phyloP scores from a whole-genome alignment of 2,329 filamentous ascomycete genomes.

The Tolypocladium tropicale region DNA sequence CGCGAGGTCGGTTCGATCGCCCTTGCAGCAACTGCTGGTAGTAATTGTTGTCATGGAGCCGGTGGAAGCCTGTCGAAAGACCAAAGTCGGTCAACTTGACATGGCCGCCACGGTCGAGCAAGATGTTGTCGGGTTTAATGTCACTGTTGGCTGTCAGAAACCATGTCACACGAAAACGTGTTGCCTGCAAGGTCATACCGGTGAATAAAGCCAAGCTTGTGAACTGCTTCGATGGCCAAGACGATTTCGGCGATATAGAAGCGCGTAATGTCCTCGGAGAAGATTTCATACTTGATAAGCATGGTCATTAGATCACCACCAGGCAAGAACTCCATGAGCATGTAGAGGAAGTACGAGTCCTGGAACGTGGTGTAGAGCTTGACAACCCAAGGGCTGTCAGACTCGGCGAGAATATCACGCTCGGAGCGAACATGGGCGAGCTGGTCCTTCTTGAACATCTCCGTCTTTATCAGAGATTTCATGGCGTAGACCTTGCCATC shows the following conservation, averaged over 20 bases:
- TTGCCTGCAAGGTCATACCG: slow-evolving; percentile 45
- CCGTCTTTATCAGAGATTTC: slow-evolving; percentile 96
- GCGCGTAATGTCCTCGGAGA: slow-evolving; percentile 94
- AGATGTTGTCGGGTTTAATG: slow-evolving; percentile 98
- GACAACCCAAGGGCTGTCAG: slow-evolving; percentile 98
- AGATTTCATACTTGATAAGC: slow-evolving; percentile 99
- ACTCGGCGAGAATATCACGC: slow-evolving; percentile 94
- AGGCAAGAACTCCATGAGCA: slow-evolving; percentile 98
- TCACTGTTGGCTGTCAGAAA: slow-evolving; percentile 47
- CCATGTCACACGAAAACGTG: background rate
- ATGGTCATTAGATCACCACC: slow-evolving; percentile 99
- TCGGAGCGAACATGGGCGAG: slow-evolving; percentile 94
- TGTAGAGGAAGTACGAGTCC: slow-evolving; percentile 90
- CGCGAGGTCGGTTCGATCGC: slow-evolving; percentile 59
- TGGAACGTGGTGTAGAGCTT: slow-evolving; percentile 98
- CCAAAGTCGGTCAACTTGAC: slow-evolving; percentile 98
- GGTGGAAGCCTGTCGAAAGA: slow-evolving; percentile 94
- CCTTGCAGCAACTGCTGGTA: slow-evolving; percentile 93
- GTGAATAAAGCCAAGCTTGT: slow-evolving; percentile 96
- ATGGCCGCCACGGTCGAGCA: slow-evolving; percentile 88
- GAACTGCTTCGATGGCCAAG: slow-evolving; percentile 95
- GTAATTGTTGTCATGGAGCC: slow-evolving; percentile 95
- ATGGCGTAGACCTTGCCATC: slow-evolving; percentile 97
- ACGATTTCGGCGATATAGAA: slow-evolving; percentile 99
- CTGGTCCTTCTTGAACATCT: slow-evolving; percentile 99